Percentiles rank a stretch among this genome's conserved stretches.
These are phyloP conservation scores for Biancaea sappan DNA, from an alignment of 306 rosid species.

Conservation along the genomic window DNA sequence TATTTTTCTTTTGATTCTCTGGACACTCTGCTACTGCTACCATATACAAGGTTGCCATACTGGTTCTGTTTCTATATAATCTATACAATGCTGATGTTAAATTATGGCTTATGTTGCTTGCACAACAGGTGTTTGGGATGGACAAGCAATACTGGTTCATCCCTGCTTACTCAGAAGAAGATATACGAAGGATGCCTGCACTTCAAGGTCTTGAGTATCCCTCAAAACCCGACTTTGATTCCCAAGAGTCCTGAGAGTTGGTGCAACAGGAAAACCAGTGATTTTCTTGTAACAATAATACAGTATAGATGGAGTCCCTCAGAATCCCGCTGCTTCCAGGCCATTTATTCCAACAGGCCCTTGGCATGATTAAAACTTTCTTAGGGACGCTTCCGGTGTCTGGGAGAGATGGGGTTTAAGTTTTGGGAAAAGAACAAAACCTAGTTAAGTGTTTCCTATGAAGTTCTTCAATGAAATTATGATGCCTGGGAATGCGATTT, in stretches of 20 bases:
- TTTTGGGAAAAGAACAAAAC: slow-evolving; percentile 23
- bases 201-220: slow-evolving; percentile 98
- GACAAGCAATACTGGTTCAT: slow-evolving; percentile 90
- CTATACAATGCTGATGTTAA: background rate
- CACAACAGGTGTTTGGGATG: slow-evolving; percentile 82
- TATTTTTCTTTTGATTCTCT: background rate
- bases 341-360: slow-evolving; percentile 37
- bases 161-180: slow-evolving; percentile 96
- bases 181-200: slow-evolving; percentile 81
- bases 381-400: background rate
- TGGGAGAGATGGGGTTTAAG: background rate
- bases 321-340: slow-evolving; percentile 18
- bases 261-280: slow-evolving; percentile 29
- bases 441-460: background rate
- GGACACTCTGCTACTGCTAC: background rate
- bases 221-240: slow-evolving; percentile 86
- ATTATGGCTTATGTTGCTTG: slow-evolving; percentile 25
- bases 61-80: background rate
- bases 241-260: slow-evolving; percentile 65
- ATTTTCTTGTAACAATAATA: background rate
- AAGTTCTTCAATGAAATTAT: background rate
- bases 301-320: slow-evolving; percentile 36
- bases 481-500: background rate
- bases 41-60: background rate
- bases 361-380: slow-evolving; percentile 11